A percentile compares a stretch with the other conserved stretches of the same genome.
Conservation (phyloP, 116 monocot species). For the Posidonia oceanica region DNA sequence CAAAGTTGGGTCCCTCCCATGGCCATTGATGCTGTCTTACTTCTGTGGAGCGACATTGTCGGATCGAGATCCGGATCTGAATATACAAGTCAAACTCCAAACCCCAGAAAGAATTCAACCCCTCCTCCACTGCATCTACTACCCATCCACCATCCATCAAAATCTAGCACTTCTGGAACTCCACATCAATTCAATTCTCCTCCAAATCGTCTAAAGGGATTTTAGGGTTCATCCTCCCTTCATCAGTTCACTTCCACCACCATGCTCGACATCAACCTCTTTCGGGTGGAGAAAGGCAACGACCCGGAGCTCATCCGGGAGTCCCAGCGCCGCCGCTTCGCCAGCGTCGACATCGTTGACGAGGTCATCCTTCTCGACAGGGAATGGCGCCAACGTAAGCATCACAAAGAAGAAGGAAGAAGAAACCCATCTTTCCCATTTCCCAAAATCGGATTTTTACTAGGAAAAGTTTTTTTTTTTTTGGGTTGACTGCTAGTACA, state of each 20-base stretch:
- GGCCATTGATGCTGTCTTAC: too few relatives aligned
- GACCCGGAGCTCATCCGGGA: conserved; percentile 76
- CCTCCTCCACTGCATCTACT: too few relatives aligned
- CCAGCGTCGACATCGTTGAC: conserved; percentile 73
- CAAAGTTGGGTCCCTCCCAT: too few relatives aligned
- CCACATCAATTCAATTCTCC: too few relatives aligned
- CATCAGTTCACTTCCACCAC: not conserved
- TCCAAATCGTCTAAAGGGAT: not conserved
- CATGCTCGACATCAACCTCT: conserved; percentile 92
- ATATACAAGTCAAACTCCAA: too few relatives aligned
- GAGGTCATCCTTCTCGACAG: conserved; percentile 87
- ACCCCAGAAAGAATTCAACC: too few relatives aligned
- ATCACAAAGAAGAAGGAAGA: too few relatives aligned
- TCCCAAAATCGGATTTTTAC: not conserved
- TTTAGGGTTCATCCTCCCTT: not conserved
- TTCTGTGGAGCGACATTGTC: too few relatives aligned
- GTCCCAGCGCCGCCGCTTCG: conserved; percentile 85
- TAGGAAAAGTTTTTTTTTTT: not conserved
- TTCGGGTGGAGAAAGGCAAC: conserved; percentile 74
- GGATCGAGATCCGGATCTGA: too few relatives aligned
- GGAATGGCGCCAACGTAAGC: conserved; percentile 77
- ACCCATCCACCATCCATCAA: too few relatives aligned
- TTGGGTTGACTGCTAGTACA: conserved; percentile 37
- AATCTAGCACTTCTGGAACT: too few relatives aligned
- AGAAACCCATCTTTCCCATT: too few relatives aligned